Evolutionary conservation across 129 eudicot species (phyloP).

Genomic region (Gnaphalium uliginosum): DNA sequence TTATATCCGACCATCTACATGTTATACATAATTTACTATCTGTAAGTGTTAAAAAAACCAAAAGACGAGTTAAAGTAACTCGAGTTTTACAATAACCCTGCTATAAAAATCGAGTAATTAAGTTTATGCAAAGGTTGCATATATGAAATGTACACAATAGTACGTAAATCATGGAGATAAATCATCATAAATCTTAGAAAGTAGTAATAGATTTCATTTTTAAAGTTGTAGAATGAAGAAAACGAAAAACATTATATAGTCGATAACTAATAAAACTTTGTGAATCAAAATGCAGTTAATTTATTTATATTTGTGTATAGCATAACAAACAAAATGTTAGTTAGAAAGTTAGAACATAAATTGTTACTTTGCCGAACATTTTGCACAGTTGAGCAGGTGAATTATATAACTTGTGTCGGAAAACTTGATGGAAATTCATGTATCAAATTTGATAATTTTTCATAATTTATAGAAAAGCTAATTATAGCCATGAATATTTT

Average conservation of each 20-base stretch:
- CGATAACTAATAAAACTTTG: neutral
- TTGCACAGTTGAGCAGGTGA: neutral
- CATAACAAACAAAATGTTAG: neutral
- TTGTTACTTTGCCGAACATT: neutral
- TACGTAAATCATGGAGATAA: neutral
- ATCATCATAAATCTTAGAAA: neutral
- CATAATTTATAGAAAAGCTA: neutral
- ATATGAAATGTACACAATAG: neutral
- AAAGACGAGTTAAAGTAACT: neutral
- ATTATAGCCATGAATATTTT: neutral
- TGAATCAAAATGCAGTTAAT: neutral
- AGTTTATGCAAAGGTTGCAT: neutral
- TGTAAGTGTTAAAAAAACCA: neutral
- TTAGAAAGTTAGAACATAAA: neutral
- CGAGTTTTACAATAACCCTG: neutral
- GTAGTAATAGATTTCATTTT: neutral
- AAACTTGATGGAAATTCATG: neutral
- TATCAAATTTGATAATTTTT: neutral
- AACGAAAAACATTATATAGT: neutral
- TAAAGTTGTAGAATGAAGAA: neutral
- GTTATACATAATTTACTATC: neutral
- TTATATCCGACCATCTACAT: neutral
- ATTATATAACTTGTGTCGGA: neutral
- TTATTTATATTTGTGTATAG: neutral
- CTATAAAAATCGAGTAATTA: neutral